Percentiles rank a stretch among this genome's conserved stretches.
Evolutionary conservation across 345 rosid species (phyloP).

Genomic region (Cardiospermum halicacabum): DNA sequence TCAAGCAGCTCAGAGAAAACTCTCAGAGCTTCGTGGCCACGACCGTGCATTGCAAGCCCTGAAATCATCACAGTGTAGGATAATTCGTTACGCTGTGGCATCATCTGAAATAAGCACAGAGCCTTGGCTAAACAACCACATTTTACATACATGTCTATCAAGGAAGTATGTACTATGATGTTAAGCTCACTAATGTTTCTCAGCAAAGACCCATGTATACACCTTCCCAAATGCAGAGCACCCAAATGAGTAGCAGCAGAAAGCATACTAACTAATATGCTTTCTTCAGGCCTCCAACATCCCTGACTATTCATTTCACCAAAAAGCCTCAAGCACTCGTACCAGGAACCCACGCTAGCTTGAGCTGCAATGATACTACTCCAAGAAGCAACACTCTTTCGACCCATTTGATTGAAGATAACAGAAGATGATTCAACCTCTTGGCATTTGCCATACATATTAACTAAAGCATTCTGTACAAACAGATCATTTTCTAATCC

Average conservation of each 20-base stretch:
- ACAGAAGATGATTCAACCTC: slow-evolving; percentile 20
- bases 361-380: slow-evolving; percentile 37
- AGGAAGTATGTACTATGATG: slow-evolving; percentile 41
- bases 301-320: slow-evolving; percentile 22
- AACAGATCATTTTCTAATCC: slow-evolving; percentile 28
- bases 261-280: slow-evolving; percentile 35
- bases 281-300: slow-evolving; percentile 35
- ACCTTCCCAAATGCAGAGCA: slow-evolving; percentile 36
- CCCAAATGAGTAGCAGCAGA: slow-evolving; percentile 41
- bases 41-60: slow-evolving; percentile 37
- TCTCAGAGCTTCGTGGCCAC: slow-evolving; percentile 22
- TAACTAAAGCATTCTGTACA: slow-evolving; percentile 36
- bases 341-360: slow-evolving; percentile 29
- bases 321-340: slow-evolving; percentile 29
- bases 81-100: slow-evolving; percentile 23
- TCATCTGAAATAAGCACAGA: slow-evolving; percentile 19
- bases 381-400: slow-evolving; percentile 37
- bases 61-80: slow-evolving; percentile 32
- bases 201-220: slow-evolving; percentile 30
- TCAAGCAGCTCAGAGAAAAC: slow-evolving; percentile 30
- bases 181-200: slow-evolving; percentile 29
- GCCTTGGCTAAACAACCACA: slow-evolving; percentile 33
- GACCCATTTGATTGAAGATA: slow-evolving; percentile 23
- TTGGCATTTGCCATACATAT: slow-evolving; percentile 34
- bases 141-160: slow-evolving; percentile 48